phyloP scores from a whole-genome alignment of 768 basidiomycete species.

The Rhodotorula sphaerocarpa region DNA sequence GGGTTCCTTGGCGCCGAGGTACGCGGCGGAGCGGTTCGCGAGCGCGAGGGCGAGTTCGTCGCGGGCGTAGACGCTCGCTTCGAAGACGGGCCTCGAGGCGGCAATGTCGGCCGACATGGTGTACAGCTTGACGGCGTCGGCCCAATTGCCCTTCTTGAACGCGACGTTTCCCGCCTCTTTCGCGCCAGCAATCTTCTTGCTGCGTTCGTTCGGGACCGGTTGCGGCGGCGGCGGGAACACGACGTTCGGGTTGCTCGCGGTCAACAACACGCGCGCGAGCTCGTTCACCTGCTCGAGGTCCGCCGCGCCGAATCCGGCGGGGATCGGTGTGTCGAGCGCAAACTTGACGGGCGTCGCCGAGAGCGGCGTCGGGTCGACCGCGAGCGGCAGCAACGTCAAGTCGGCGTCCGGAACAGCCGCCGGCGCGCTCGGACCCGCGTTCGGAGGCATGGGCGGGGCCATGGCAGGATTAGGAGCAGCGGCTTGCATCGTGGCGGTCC shows the following conservation, averaged over 20 bases:
- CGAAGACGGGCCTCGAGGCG: constrained; percentile 77
- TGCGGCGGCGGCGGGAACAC: constrained; percentile 38
- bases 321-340: not conserved
- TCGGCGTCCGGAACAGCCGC: constrained; percentile 1
- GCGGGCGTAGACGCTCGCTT: constrained; percentile 66
- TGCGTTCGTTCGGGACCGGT: constrained; percentile 38
- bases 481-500: too few relatives aligned
- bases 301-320: not conserved
- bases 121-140: constrained; percentile 68
- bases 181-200: constrained; percentile 53
- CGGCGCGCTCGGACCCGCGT: not conserved
- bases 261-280: constrained; percentile 57
- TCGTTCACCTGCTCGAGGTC: constrained; percentile 72
- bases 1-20: constrained; percentile 65
- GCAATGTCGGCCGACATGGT: constrained; percentile 68
- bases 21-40: constrained; percentile 85
- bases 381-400: constrained; percentile 26
- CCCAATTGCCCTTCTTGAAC: constrained; percentile 68
- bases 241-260: constrained; percentile 28
- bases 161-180: constrained; percentile 95
- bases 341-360: constrained; percentile 13
- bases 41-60: constrained; percentile 85
- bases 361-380: constrained; percentile 15
- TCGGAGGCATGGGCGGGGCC: too few relatives aligned
- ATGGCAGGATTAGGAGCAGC: too few relatives aligned